Evolutionary conservation across 352 stramenopile genomes (phyloP).

Genomic region (Phytophthora pisi): DNA sequence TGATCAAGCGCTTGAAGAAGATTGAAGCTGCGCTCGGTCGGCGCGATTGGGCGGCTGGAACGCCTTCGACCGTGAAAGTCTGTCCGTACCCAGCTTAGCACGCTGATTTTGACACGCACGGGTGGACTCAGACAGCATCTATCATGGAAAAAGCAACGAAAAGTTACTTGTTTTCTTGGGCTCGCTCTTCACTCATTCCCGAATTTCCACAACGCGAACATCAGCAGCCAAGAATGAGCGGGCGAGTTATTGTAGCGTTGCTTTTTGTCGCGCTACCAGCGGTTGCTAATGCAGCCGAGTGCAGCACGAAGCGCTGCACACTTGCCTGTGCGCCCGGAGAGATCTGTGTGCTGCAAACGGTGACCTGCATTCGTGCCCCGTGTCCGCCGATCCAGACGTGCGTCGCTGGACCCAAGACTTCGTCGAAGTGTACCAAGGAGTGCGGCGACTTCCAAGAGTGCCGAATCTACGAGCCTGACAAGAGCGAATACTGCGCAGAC

Average conservation of each 20-base stretch:
- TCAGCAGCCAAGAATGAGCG: background rate
- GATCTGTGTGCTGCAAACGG: conserved; percentile 8
- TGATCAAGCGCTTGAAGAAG: conserved; percentile 49
- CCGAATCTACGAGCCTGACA: conserved; percentile 14
- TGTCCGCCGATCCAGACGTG: conserved; percentile 20
- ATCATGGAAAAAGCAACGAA: background rate
- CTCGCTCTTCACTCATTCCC: background rate
- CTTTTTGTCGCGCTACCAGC: conserved; percentile 1
- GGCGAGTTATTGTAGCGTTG: background rate
- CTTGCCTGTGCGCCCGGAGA: conserved; percentile 9
- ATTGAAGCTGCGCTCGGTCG: conserved; percentile 31
- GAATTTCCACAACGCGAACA: background rate
- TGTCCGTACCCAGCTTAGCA: conserved; percentile 5
- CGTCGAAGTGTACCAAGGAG: background rate
- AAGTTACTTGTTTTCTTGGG: background rate
- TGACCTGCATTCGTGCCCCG: conserved; percentile 10
- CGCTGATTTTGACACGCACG: background rate
- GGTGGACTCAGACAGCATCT: no score
- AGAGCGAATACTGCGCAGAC: conserved; percentile 21
- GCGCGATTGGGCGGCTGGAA: conserved; percentile 19
- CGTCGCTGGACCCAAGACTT: conserved; percentile 5
- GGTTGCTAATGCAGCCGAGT: background rate
- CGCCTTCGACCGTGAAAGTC: conserved; percentile 11
- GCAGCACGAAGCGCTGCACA: conserved; percentile 9
- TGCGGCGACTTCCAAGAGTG: conserved; percentile 2